These are phyloP conservation scores for Penicilliopsis zonata DNA, from an alignment of 495 filamentous ascomycete genomes.

Conservation along the genomic window DNA sequence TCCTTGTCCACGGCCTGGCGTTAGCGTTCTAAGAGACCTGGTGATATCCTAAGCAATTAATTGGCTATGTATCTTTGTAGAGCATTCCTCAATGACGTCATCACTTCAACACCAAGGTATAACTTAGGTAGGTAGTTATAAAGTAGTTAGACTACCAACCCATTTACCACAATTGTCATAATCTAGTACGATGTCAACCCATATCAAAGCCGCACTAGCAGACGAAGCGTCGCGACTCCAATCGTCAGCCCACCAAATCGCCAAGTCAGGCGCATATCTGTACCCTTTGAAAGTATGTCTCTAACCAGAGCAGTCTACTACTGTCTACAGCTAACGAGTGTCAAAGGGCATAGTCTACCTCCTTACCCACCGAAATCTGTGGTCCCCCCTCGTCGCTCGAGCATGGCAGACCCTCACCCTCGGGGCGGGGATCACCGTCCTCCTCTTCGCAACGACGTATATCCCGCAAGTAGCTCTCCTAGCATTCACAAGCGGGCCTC, in stretches of 20 bases:
- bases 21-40: slow-evolving; percentile 16
- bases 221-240: slow-evolving; percentile 28
- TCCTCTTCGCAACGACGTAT: slow-evolving; percentile 85
- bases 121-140: too few relatives aligned
- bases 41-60: background rate
- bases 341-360: slow-evolving; percentile 70
- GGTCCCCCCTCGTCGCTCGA: slow-evolving; percentile 56
- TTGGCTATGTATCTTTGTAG: slow-evolving; percentile 1
- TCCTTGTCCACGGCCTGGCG: slow-evolving; percentile 11
- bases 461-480: slow-evolving; percentile 76
- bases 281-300: slow-evolving; percentile 67
- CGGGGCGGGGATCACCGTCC: slow-evolving; percentile 55
- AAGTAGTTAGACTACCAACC: too few relatives aligned
- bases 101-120: background rate
- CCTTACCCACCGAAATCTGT: slow-evolving; percentile 29
- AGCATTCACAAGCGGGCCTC: slow-evolving; percentile 68
- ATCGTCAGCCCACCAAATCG: slow-evolving; percentile 45
- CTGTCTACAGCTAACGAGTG: background rate
- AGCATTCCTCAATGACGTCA: slow-evolving; percentile 1
- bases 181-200: slow-evolving; percentile 34
- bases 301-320: background rate
- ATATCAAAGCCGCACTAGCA: slow-evolving; percentile 26
- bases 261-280: slow-evolving; percentile 63
- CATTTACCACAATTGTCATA: too few relatives aligned
- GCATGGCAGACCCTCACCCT: slow-evolving; percentile 58